Evolutionary conservation across 2,329 filamentous ascomycete species (phyloP), one percentile per base, ranked within the genome.

Genomic region (Colletotrichum godetiae): DNA sequence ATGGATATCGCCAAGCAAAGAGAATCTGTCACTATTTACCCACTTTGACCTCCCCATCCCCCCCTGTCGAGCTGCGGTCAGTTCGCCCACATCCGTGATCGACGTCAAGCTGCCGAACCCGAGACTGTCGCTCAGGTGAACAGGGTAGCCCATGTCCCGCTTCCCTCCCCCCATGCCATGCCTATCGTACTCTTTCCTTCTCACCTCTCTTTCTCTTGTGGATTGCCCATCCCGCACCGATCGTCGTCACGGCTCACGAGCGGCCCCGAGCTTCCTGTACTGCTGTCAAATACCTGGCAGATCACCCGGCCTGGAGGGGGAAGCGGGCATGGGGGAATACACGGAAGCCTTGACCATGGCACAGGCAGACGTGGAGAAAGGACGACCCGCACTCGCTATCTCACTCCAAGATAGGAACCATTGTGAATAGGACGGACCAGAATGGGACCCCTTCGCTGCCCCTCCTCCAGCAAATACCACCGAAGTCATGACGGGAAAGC

Each of bases 21-120:
- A 60, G 56, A 59, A 31, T 22, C 29, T 35, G 22, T 24, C 53
- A 27, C 19, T 56, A 24, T 27, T 56, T 13, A 27, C n/a, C 61
- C 61, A 55, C 61, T 42, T 55, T 49, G 37, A 27, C 49, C 55
- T 22, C 15, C 42, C n/a, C 37, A 55, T 35, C 53, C 59, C 66
- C 66, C 65, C 59, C 55, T 63, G 70, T 31, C 58, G 10, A 53
- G 29, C 49, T 56, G 42, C 53, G 60, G 29, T 52, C 61, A 49
- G 31, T 63, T 63, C 69, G 70, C 60, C 31, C 55, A 56, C 55
- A 56, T 55, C 67, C 46, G 55, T 70, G 67, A 70, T 73, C 60
- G 67, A 64, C 58, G 27, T 63, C 67, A 56, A 63, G 57, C 46
- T 70, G 66, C 70, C 59, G 55, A 61, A 70, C 35, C 60, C 70